These are phyloP conservation scores for Bryoerythrophyllum caledonicum DNA, from an alignment of 225 moss, liverwort and hornwort species.

Conservation along the genomic window DNA sequence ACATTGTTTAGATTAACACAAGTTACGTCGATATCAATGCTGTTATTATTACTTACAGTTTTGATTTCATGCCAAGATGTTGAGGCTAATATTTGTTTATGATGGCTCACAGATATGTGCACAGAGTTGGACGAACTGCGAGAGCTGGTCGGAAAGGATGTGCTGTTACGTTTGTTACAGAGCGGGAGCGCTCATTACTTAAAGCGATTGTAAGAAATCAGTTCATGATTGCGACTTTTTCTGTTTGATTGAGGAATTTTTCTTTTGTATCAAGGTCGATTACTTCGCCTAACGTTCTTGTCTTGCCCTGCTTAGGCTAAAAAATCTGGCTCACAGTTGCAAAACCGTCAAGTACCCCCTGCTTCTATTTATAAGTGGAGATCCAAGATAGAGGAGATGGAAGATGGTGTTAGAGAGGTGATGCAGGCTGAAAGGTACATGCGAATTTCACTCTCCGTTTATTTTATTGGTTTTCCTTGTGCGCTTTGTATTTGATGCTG, in stretches of 20 bases:
- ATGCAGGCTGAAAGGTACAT: conserved; percentile 73
- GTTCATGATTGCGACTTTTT: neutral
- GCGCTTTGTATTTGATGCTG: conserved; percentile 12
- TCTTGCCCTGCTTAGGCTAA: conserved; percentile 62
- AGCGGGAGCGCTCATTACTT: conserved; percentile 78
- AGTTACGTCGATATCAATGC: neutral
- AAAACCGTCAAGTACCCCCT: conserved; percentile 66
- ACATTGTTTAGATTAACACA: neutral
- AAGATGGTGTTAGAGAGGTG: conserved; percentile 80
- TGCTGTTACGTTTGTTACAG: conserved; percentile 84
- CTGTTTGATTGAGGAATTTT: neutral
- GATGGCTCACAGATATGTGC: conserved; percentile 74
- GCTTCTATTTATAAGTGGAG: conserved; percentile 71
- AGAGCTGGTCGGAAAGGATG: conserved; percentile 95
- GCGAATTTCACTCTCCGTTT: neutral
- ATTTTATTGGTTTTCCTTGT: neutral
- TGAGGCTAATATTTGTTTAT: conserved; percentile 19
- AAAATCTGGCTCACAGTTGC: conserved; percentile 80
- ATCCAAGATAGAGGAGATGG: conserved; percentile 88
- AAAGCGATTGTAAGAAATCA: conserved; percentile 73
- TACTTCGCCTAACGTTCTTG: conserved; percentile 11
- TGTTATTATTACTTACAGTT: neutral
- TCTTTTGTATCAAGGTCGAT: neutral
- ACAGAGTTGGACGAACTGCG: conserved; percentile 96
- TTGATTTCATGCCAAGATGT: neutral